These are phyloP conservation scores for Bipolaris cookei DNA, from an alignment of 2,329 filamentous ascomycete species.

Conservation along the genomic window DNA sequence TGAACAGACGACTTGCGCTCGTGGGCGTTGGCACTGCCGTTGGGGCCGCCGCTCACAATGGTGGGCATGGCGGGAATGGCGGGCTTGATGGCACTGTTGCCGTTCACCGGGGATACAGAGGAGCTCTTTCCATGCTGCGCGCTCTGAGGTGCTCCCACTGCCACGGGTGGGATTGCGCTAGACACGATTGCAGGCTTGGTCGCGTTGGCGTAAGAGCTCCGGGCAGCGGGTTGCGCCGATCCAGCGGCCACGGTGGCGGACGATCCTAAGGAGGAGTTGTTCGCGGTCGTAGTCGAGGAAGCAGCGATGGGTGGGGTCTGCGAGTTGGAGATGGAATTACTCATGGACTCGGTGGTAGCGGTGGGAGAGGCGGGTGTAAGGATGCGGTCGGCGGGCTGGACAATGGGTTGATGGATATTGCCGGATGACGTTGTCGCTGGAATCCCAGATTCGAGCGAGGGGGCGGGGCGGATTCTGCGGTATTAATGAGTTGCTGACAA, in stretches of 20 bases:
- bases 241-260: conserved; percentile 58
- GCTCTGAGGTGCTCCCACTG: conserved; percentile 63
- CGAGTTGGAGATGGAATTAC: conserved; percentile 63
- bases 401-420: conserved; percentile 20
- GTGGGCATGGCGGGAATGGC: conserved; percentile 55
- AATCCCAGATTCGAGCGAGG: conserved; percentile 43
- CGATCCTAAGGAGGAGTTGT: conserved; percentile 58
- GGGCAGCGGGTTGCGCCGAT: conserved; percentile 62
- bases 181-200: conserved; percentile 62
- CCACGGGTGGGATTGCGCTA: conserved; percentile 59
- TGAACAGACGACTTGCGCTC: conserved; percentile 89
- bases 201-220: conserved; percentile 66
- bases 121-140: conserved; percentile 52
- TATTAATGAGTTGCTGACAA: conserved; percentile 33
- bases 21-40: conserved; percentile 80
- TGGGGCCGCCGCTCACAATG: conserved; percentile 69
- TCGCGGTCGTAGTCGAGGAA: conserved; percentile 56
- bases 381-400: conserved; percentile 18
- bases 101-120: conserved; percentile 79
- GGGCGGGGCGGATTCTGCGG: conserved; percentile 16
- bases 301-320: conserved; percentile 56
- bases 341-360: conserved; percentile 55
- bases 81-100: conserved; percentile 63
- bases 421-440: conserved; percentile 26
- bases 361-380: conserved; percentile 14